Percentiles rank a stretch among this genome's conserved stretches.
Conservation (phyloP, 257 asterid genomes). For the Solanum habrochaites region DNA sequence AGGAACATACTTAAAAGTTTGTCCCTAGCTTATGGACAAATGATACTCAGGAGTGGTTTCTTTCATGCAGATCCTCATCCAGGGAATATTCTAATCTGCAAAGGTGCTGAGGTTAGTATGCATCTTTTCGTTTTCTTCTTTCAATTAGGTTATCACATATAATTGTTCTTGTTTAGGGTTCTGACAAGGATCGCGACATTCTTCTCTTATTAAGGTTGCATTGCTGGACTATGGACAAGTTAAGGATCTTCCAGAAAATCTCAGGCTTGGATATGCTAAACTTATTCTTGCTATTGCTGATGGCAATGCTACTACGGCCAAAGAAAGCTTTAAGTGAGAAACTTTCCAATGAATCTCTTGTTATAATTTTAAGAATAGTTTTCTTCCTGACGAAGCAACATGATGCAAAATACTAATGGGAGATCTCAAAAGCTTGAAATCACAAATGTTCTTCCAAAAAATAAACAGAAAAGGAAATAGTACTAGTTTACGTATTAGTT, state of each 20-base stretch:
- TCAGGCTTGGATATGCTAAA: constrained; percentile 91
- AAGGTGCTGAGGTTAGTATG: constrained; percentile 72
- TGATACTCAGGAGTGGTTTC: constrained; percentile 92
- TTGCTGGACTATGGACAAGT: constrained; percentile 99
- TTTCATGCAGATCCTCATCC: constrained; percentile 99
- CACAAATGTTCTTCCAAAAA: neutral
- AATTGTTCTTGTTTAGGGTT: neutral
- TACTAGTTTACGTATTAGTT: neutral
- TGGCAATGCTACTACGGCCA: constrained; percentile 20
- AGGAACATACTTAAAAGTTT: constrained; percentile 87
- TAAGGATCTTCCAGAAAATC: constrained; percentile 82
- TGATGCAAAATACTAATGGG: neutral
- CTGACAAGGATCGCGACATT: neutral
- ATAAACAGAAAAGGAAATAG: neutral
- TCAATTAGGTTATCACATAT: neutral
- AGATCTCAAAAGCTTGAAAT: neutral
- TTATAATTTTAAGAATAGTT: neutral
- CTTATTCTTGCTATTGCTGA: constrained; percentile 86
- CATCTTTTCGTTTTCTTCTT: neutral
- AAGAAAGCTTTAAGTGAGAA: neutral
- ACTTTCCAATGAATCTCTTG: neutral
- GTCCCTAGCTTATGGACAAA: constrained; percentile 93
- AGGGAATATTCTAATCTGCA: constrained; percentile 89
- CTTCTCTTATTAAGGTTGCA: constrained; percentile 48
- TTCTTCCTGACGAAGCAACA: neutral